Conservation (phyloP, 495 filamentous ascomycete genomes). For the Trypethelium eluteriae region DNA sequence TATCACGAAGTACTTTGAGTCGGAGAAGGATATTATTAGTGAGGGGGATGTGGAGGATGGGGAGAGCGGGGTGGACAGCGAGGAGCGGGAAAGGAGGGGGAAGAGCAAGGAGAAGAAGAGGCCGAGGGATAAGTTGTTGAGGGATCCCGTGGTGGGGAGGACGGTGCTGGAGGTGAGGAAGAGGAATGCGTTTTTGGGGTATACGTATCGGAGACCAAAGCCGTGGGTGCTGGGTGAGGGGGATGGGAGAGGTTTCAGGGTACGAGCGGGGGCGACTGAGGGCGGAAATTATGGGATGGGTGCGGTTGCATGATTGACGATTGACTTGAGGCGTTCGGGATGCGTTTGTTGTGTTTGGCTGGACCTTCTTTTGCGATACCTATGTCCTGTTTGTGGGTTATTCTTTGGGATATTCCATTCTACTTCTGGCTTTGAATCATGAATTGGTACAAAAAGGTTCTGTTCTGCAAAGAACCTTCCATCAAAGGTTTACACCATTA, state of each 20-base stretch:
- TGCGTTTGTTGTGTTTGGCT: background rate
- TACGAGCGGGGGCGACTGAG: slow-evolving; percentile 11
- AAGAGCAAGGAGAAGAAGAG: slow-evolving; percentile 55
- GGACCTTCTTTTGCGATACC: background rate
- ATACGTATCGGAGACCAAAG: slow-evolving; percentile 66
- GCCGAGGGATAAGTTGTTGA: slow-evolving; percentile 68
- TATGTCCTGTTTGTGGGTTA: background rate
- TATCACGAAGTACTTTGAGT: slow-evolving; percentile 86
- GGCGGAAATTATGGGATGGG: background rate
- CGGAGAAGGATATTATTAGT: slow-evolving; percentile 58
- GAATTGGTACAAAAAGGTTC: background rate
- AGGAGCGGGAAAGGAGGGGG: slow-evolving; percentile 39
- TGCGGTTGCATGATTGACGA: background rate
- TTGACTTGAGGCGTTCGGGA: background rate
- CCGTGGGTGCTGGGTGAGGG: slow-evolving; percentile 18
- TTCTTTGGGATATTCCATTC: background rate
- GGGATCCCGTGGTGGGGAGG: slow-evolving; percentile 56
- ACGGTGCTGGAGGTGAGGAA: slow-evolving; percentile 71
- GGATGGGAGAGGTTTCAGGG: background rate
- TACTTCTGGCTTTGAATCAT: background rate
- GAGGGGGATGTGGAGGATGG: slow-evolving; percentile 2
- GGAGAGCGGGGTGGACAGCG: background rate
- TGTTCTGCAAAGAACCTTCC: background rate
- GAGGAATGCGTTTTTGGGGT: slow-evolving; percentile 77
- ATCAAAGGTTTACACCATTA: too few species aligned